Evolutionary conservation across 805 yeast genomes (phyloP).

Genomic region (Wickerhamomyces alni): DNA sequence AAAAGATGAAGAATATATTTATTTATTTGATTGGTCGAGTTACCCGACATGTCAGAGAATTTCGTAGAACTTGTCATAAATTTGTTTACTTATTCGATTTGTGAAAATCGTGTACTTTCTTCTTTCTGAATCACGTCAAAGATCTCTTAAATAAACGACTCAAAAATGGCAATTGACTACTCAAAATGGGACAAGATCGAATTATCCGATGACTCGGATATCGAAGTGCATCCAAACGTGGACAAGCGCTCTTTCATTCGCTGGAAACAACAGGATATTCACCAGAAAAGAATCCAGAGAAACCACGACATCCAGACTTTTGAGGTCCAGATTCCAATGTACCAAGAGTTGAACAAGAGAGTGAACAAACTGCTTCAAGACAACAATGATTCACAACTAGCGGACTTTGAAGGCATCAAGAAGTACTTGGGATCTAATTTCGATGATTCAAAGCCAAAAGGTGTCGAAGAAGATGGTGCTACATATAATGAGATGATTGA

Average conservation of each 20-base stretch:
- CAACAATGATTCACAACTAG: constrained; percentile 35
- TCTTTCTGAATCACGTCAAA: too few species aligned
- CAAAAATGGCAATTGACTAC: constrained; percentile 89
- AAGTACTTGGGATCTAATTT: constrained; percentile 42
- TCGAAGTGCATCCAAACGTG: constrained; percentile 97
- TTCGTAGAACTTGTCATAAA: too few species aligned
- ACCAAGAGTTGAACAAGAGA: constrained; percentile 63
- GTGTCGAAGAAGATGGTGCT: constrained; percentile 42
- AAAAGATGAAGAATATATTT: neutral
- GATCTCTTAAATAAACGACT: too few species aligned
- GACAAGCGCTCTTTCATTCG: constrained; percentile 87
- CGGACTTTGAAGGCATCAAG: constrained; percentile 27
- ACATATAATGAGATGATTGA: constrained; percentile 91
- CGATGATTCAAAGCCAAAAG: constrained; percentile 55
- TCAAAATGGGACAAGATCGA: constrained; percentile 98
- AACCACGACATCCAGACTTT: constrained; percentile 72
- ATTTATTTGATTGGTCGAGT: too few species aligned
- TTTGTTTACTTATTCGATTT: too few species aligned
- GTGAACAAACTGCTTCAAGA: constrained; percentile 55
- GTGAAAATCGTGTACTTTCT: too few species aligned
- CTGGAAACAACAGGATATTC: constrained; percentile 97
- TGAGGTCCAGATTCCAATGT: constrained; percentile 76
- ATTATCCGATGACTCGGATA: constrained; percentile 91
- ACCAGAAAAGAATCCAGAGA: constrained; percentile 81
- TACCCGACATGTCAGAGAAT: neutral